A percentile compares a stretch with the other conserved stretches of the same genome.
Conservation (phyloP, 371 early-diverging fungal species). For the Haplosporangium sp. region DNA sequence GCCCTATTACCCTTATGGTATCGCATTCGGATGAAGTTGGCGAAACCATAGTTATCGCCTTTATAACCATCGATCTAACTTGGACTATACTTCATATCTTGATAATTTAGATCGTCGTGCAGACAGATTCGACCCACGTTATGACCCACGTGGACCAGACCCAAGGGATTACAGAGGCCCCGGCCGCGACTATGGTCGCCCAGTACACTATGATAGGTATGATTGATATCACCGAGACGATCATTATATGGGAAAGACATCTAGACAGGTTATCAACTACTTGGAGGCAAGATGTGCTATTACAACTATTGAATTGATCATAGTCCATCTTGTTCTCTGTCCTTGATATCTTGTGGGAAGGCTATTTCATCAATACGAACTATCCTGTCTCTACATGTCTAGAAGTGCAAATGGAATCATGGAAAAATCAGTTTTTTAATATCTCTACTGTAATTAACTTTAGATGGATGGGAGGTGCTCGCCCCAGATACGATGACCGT, state of each 20-base stretch:
- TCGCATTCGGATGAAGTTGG: constrained; percentile 11
- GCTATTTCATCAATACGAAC: constrained; percentile 31
- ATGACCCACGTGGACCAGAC: constrained; percentile 55
- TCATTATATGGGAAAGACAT: constrained; percentile 56
- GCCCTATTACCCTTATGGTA: constrained; percentile 37
- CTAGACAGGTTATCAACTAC: constrained; percentile 43
- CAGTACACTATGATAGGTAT: constrained; percentile 55
- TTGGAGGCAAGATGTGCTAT: constrained; percentile 4
- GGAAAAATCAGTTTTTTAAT: too few species aligned
- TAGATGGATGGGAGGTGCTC: constrained; percentile 37
- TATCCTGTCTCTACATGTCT: background rate
- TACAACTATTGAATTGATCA: too few species aligned
- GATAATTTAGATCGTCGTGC: constrained; percentile 57
- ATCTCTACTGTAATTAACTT: too few species aligned
- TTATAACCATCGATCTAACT: background rate
- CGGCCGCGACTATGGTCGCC: constrained; percentile 34
- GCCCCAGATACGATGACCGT: constrained; percentile 47
- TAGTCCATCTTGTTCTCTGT: constrained; percentile 12
- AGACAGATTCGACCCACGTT: constrained; percentile 67
- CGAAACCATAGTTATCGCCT: constrained; percentile 30
- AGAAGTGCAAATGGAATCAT: too few species aligned
- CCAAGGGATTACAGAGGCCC: constrained; percentile 39
- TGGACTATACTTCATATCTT: background rate
- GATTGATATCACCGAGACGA: constrained; percentile 63
- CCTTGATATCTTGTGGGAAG: constrained; percentile 44